Base-by-base conservation (phyloP, 805 yeast genomes). In the Dipodascopsis uninucleata region DNA sequence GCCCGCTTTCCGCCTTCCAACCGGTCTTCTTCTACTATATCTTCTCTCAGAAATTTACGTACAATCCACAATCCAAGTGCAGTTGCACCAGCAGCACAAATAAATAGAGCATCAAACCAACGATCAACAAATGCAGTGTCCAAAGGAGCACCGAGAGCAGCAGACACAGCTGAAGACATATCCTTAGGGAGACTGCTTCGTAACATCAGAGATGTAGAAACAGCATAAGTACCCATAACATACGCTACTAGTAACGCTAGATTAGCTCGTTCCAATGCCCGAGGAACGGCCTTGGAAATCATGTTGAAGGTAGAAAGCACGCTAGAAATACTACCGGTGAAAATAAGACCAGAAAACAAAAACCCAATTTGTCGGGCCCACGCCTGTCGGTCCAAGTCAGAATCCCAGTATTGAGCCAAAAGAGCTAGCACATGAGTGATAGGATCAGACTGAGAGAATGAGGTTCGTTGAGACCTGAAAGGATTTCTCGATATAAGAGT, bases 341-440 rank as follows among this genome's bases (percentile, higher is more conserved):
- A 62, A 36, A 69, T 59, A 1, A 61, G 56, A 3, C 71, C 72
- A 7, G 71, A 62, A 46, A 70, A 53, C 32, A 61, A 45, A 36
- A 67, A 69, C 8, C 72, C 71, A 20, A 68, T 63, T 44, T 66
- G 65, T 2, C 71, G 59, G 14, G 68, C 53, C 67, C 70, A 61
- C 17, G 60, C 58, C 18, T 66, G 67, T 24, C 62, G 56, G 31
- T 64, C 60, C 7, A 61, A 36, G 21, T 54, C 56, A 7, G 55
- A 49, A 35, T 53, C 58, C 41, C 45, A 48, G 33, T 52, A 49
- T 26, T 42, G 49, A 5, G 53, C 57, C 20, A 53, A 36, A 10
- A 55, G 39, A 4, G 58, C 58, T 16, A 55, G 43, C 8, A 50
- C 50, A 22, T 43, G 49, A 1, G 58, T 55, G 26, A 55, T 46